Evolutionary conservation across 192 early-diverging fungal genomes (phyloP).

Genomic region (Thoreauomyces humboldtii): DNA sequence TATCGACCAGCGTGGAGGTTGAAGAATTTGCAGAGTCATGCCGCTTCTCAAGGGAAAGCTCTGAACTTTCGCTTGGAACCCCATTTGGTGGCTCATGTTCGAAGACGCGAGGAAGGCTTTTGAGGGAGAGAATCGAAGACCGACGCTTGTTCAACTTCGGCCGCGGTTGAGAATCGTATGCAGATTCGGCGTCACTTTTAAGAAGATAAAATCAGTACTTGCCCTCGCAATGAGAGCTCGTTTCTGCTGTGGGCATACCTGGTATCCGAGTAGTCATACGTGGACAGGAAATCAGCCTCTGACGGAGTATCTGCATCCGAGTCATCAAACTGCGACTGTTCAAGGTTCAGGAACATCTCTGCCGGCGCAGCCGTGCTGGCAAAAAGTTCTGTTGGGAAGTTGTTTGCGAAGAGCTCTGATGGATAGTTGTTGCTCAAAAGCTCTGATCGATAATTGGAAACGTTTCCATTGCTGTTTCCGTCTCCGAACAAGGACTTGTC

Average conservation of each 20-base stretch:
- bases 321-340: not conserved
- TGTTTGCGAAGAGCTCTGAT: not conserved
- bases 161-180: slow-evolving; percentile 4
- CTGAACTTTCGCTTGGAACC: too few species aligned
- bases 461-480: too few species aligned
- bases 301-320: slow-evolving; percentile 1
- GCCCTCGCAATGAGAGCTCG: too few species aligned
- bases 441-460: too few species aligned
- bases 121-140: slow-evolving; percentile 16
- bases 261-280: not conserved
- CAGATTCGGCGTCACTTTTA: not conserved
- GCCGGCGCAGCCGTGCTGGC: slow-evolving; percentile 1
- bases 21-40: slow-evolving; percentile 19
- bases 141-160: not conserved
- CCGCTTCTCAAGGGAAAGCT: not conserved
- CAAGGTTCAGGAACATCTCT: slow-evolving; percentile 4
- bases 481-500: slow-evolving; percentile 16
- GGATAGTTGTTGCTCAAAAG: not conserved
- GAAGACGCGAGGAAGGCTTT: slow-evolving; percentile 9
- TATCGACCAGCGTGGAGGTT: slow-evolving; percentile 14
- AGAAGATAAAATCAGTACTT: not conserved
- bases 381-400: slow-evolving; percentile 1
- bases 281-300: too few species aligned
- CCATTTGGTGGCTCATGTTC: too few species aligned
- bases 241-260: too few species aligned